A percentile compares a stretch with the other conserved stretches of the same genome.
Conservation (phyloP, 148 eudicot genomes). For the Vaccinium corymbosum region DNA sequence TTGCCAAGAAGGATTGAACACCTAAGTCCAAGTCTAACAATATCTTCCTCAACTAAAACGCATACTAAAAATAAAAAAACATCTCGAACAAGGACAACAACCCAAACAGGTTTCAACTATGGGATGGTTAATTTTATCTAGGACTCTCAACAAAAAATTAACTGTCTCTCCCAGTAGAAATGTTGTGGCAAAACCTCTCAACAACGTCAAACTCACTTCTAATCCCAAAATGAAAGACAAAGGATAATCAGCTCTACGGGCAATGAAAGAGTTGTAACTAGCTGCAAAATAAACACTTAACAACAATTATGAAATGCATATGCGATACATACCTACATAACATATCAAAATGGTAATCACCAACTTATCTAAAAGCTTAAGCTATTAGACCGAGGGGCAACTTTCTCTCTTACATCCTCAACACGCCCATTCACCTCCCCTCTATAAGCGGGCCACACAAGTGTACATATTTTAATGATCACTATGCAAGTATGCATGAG, state of each 20-base stretch:
- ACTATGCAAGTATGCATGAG: neutral
- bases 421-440: neutral
- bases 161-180: neutral
- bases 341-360: neutral
- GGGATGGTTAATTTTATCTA: neutral
- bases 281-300: neutral
- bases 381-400: neutral
- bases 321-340: neutral
- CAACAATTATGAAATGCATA: neutral
- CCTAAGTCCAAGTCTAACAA: neutral
- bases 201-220: neutral
- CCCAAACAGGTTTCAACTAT: neutral
- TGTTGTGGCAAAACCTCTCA: neutral
- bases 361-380: neutral
- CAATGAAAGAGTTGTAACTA: neutral
- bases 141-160: neutral
- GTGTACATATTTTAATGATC: neutral
- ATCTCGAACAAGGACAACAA: neutral
- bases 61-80: neutral
- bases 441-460: neutral
- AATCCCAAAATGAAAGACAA: neutral
- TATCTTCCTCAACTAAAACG: neutral
- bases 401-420: neutral
- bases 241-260: neutral
- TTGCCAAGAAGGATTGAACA: constrained; percentile 2